Evolutionary conservation across 306 rosid genomes (phyloP).

Genomic region (Calophaca sinica): DNA sequence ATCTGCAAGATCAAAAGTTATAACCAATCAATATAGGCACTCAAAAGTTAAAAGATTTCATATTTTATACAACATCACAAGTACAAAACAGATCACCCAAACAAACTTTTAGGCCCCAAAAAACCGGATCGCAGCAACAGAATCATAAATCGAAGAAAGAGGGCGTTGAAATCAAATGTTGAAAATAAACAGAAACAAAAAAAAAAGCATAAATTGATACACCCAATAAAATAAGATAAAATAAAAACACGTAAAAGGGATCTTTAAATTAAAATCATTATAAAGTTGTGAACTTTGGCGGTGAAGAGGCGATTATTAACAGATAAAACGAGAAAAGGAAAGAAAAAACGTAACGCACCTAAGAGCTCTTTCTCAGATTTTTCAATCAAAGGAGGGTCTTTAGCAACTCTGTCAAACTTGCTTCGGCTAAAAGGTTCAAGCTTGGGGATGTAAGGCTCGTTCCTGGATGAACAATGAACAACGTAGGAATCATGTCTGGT

Average conservation of each 20-base stretch:
- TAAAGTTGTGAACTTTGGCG: constrained; percentile 3
- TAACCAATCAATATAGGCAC: background rate
- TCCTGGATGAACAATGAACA: constrained; percentile 64
- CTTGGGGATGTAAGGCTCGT: constrained; percentile 69
- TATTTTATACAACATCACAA: background rate
- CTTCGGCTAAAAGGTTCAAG: constrained; percentile 87
- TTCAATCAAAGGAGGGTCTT: constrained; percentile 77
- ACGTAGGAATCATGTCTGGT: constrained; percentile 46
- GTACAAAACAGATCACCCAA: background rate
- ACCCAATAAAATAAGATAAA: background rate
- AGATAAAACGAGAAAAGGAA: background rate
- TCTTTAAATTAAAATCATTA: background rate
- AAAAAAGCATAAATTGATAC: background rate
- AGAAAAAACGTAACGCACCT: constrained; percentile 48
- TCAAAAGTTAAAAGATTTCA: background rate
- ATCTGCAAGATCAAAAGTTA: constrained; percentile 48
- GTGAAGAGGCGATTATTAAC: too few species aligned
- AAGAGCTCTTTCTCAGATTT: constrained; percentile 74
- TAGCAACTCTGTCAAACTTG: constrained; percentile 64
- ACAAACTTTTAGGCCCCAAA: too few species aligned
- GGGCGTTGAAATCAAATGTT: background rate
- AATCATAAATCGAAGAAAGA: background rate
- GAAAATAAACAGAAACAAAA: background rate
- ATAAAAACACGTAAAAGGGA: constrained; percentile 10
- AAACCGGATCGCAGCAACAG: background rate